Conservation (phyloP, 495 filamentous ascomycete species). For the Rhypophila decipiens region DNA sequence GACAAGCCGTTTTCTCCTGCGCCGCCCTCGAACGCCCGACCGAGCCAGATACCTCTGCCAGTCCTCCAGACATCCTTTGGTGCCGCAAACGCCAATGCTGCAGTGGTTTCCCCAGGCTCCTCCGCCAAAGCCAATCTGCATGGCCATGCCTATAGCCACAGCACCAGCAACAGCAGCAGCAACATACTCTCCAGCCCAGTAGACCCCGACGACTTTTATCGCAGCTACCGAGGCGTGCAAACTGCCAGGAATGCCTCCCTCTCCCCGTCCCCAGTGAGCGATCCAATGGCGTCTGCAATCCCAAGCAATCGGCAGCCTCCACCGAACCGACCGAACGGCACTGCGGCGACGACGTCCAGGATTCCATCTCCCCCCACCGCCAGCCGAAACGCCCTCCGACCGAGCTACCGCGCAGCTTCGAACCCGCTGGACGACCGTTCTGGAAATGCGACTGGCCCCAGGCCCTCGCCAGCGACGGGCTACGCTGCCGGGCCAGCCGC, state of each 20-base stretch:
- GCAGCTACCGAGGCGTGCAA: slow-evolving; percentile 36
- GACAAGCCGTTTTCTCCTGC: slow-evolving; percentile 3
- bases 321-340: slow-evolving; percentile 30
- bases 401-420: slow-evolving; percentile 40
- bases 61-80: slow-evolving; percentile 25
- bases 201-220: slow-evolving; percentile 50
- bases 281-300: slow-evolving; percentile 23
- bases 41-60: slow-evolving; percentile 19
- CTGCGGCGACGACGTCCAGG: slow-evolving; percentile 26
- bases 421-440: slow-evolving; percentile 40
- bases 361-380: slow-evolving; percentile 25
- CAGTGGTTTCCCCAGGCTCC: slow-evolving; percentile 23
- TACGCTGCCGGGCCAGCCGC: slow-evolving; percentile 13
- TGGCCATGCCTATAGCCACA: too few species aligned
- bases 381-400: slow-evolving; percentile 22
- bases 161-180: too few species aligned
- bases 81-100: slow-evolving; percentile 30
- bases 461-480: slow-evolving; percentile 19
- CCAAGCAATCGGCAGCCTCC: slow-evolving; percentile 23
- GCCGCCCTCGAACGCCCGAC: slow-evolving; percentile 6
- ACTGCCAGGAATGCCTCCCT: slow-evolving; percentile 14
- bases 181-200: slow-evolving; percentile 23
- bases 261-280: slow-evolving; percentile 13
- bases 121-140: slow-evolving; percentile 20
- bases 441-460: slow-evolving; percentile 13